Percentiles rank a stretch among this genome's conserved stretches.
phyloP scores from a whole-genome alignment of 2,329 filamentous ascomycete genomes.

The Apiospora malaysiana region DNA sequence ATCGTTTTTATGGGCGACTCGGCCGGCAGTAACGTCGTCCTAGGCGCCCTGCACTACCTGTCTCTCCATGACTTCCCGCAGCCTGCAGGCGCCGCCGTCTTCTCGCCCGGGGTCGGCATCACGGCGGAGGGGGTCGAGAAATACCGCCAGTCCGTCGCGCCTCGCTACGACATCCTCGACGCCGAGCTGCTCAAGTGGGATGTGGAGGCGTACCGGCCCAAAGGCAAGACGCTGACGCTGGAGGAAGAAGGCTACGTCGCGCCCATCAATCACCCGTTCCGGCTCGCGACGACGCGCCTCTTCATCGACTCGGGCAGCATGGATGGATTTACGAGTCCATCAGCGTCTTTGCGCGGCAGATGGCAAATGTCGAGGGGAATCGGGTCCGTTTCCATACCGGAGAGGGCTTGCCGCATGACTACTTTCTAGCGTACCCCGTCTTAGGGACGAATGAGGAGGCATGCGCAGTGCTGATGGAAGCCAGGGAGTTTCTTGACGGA shows the following conservation, averaged over 20 bases:
- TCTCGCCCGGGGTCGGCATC: constrained; percentile 33
- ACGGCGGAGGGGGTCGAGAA: constrained; percentile 25
- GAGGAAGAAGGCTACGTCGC: constrained; percentile 30
- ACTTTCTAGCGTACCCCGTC: constrained; percentile 23
- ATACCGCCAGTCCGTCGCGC: constrained; percentile 21
- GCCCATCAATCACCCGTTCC: constrained; percentile 33
- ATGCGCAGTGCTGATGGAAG: constrained; percentile 22
- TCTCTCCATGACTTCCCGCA: not conserved
- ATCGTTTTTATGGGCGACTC: constrained; percentile 31
- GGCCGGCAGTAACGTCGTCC: constrained; percentile 30
- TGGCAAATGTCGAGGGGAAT: constrained; percentile 28
- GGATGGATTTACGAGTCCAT: constrained; percentile 30
- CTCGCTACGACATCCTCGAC: constrained; percentile 27
- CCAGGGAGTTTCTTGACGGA: not conserved
- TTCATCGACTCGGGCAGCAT: constrained; percentile 29
- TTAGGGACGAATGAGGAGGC: constrained; percentile 20
- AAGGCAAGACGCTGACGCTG: constrained; percentile 12
- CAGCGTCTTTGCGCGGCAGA: constrained; percentile 29
- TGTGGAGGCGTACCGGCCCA: constrained; percentile 29
- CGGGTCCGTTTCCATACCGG: constrained; percentile 27
- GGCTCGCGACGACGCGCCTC: constrained; percentile 28
- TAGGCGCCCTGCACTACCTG: constrained; percentile 30
- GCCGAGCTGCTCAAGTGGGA: constrained; percentile 33
- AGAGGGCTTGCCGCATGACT: constrained; percentile 27
- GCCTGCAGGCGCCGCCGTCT: constrained; percentile 24